These are phyloP conservation scores for Royoungia palumana DNA, from an alignment of 768 basidiomycete species.

Conservation along the genomic window DNA sequence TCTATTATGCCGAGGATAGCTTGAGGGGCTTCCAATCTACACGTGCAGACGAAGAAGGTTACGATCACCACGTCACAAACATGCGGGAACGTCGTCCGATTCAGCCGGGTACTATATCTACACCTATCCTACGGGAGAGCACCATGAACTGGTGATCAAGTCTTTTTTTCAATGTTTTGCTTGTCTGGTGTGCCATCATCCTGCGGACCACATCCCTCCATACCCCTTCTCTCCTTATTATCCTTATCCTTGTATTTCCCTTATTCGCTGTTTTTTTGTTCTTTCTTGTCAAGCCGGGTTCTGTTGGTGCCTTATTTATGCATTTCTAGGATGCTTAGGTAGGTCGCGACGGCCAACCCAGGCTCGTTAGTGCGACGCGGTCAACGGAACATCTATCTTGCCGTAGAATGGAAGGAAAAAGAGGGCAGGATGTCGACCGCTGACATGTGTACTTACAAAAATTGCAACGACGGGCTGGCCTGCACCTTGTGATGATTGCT, in stretches of 20 bases:
- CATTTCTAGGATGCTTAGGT: conserved; percentile 22
- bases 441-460: conserved; percentile 9
- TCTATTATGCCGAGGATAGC: conserved; percentile 87
- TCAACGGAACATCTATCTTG: background rate
- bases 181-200: background rate
- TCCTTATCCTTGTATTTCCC: background rate
- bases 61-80: conserved; percentile 30
- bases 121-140: conserved; percentile 75
- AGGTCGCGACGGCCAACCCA: conserved; percentile 12
- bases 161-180: background rate
- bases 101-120: conserved; percentile 61
- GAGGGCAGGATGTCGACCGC: conserved; percentile 5
- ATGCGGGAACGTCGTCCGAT: conserved; percentile 61
- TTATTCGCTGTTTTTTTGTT: background rate
- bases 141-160: conserved; percentile 76
- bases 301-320: conserved; percentile 23
- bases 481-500: conserved; percentile 8
- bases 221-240: conserved; percentile 12
- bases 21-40: conserved; percentile 54
- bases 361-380: conserved; percentile 4
- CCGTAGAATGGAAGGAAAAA: background rate
- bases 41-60: conserved; percentile 36
- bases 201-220: conserved; percentile 11
- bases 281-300: conserved; percentile 20
- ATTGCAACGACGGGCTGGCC: conserved; percentile 23